phyloP scores from a whole-genome alignment of 2,329 filamentous ascomycete genomes.

The Fusarium oligoseptatum region DNA sequence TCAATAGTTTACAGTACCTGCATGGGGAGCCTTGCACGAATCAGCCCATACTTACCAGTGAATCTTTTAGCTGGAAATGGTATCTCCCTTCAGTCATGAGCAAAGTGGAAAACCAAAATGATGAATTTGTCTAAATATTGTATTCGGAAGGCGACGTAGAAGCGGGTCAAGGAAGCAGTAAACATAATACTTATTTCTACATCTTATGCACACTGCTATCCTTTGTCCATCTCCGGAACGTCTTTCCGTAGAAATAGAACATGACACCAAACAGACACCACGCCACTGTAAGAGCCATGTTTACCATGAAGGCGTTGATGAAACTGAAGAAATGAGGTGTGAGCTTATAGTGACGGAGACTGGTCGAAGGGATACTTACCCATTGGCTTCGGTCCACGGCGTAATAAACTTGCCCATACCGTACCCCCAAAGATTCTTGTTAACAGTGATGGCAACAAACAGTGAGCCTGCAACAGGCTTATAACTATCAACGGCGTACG shows the following conservation, averaged over 20 bases:
- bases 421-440: slow-evolving; percentile 29
- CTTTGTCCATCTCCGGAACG: slow-evolving; percentile 10
- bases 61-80: no score
- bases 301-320: slow-evolving; percentile 9
- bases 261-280: slow-evolving; percentile 6
- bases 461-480: slow-evolving; percentile 54
- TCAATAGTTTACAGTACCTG: no score
- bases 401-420: slow-evolving; percentile 26
- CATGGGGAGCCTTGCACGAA: no score
- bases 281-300: slow-evolving; percentile 11
- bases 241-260: slow-evolving; percentile 21
- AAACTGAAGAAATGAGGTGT: background rate
- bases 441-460: slow-evolving; percentile 28
- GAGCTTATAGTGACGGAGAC: background rate
- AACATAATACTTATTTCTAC: background rate
- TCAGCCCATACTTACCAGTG: no score
- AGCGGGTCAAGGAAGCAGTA: background rate
- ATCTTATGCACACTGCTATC: slow-evolving; percentile 13
- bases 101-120: no score
- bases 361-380: background rate
- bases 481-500: slow-evolving; percentile 73
- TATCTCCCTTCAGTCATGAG: no score
- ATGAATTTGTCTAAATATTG: no score
- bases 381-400: slow-evolving; percentile 14
- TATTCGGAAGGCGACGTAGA: no score